Evolutionary conservation across 306 rosid genomes (phyloP).

Genomic region (Calophaca sinica): DNA sequence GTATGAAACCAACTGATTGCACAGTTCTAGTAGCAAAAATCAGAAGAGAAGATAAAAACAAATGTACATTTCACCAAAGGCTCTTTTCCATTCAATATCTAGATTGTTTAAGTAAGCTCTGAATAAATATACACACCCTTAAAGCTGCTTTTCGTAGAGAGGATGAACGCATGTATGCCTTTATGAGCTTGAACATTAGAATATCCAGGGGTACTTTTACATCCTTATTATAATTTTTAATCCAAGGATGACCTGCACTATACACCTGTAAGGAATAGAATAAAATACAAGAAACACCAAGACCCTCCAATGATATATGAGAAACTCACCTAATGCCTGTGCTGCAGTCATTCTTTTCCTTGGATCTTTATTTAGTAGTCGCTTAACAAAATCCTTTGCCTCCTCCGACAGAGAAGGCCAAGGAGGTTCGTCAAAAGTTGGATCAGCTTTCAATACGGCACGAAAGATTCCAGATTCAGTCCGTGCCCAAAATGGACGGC

Average conservation of each 20-base stretch:
- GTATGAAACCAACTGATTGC: conserved; percentile 16
- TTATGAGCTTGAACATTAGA: conserved; percentile 86
- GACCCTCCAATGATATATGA: conserved; percentile 28
- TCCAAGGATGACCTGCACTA: conserved; percentile 93
- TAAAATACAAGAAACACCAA: conserved; percentile 20
- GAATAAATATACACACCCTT: conserved; percentile 67
- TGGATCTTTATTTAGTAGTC: conserved; percentile 85
- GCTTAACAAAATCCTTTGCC: conserved; percentile 84
- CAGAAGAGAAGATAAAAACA: background rate
- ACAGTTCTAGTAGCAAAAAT: conserved; percentile 26
- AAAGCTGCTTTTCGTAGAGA: conserved; percentile 89
- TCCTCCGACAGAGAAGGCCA: conserved; percentile 91
- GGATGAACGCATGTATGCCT: conserved; percentile 85
- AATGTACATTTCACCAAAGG: conserved; percentile 7
- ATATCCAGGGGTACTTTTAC: conserved; percentile 81
- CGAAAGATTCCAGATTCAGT: conserved; percentile 95
- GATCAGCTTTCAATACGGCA: conserved; percentile 88
- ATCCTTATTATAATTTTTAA: conserved; percentile 61
- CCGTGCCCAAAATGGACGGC: conserved; percentile 99
- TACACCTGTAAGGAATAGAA: conserved; percentile 46
- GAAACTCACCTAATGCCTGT: conserved; percentile 79
- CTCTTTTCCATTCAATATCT: conserved; percentile 23
- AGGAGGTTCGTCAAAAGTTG: conserved; percentile 86
- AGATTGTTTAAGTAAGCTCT: background rate
- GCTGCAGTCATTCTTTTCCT: conserved; percentile 94